These are phyloP conservation scores for Clohesyomyces aquaticus DNA, from an alignment of 495 filamentous ascomycete species.

Conservation along the genomic window DNA sequence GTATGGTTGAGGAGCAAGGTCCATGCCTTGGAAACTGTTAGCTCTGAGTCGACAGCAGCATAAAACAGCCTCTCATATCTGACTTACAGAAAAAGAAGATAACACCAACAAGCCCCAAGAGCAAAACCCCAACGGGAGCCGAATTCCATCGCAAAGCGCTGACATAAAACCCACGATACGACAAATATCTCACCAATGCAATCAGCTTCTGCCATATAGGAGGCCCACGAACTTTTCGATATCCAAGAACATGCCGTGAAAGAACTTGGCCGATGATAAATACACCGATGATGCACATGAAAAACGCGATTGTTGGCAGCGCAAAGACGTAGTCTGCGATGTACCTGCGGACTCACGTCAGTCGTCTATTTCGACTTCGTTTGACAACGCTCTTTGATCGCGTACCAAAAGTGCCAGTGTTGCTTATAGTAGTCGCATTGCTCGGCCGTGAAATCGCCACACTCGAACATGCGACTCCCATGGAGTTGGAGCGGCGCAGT, in stretches of 20 bases:
- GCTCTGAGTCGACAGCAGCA: not conserved
- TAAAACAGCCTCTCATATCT: not conserved
- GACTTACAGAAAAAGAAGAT: conserved; percentile 58
- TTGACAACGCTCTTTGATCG: not conserved
- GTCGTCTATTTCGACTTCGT: not conserved
- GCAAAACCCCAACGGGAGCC: conserved; percentile 51
- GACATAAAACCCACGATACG: conserved; percentile 52
- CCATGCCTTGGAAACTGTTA: conserved; percentile 16
- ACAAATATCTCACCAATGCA: conserved; percentile 45
- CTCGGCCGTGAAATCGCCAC: conserved; percentile 50
- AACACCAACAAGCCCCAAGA: conserved; percentile 49
- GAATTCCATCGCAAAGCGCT: conserved; percentile 48
- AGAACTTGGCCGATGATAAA: conserved; percentile 51
- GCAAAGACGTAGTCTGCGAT: conserved; percentile 59
- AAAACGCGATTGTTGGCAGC: conserved; percentile 55
- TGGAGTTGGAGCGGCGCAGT: conserved; percentile 43
- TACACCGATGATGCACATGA: conserved; percentile 52
- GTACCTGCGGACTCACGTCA: conserved; percentile 48
- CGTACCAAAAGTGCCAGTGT: conserved; percentile 57
- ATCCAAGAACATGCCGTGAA: conserved; percentile 32
- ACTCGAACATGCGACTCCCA: conserved; percentile 51
- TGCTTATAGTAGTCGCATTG: conserved; percentile 54
- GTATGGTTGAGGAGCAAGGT: conserved; percentile 57
- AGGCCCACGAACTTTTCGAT: conserved; percentile 20
- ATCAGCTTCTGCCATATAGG: conserved; percentile 41